phyloP scores from a whole-genome alignment of 2,329 filamentous ascomycete genomes.

The Diaporthe velutina region DNA sequence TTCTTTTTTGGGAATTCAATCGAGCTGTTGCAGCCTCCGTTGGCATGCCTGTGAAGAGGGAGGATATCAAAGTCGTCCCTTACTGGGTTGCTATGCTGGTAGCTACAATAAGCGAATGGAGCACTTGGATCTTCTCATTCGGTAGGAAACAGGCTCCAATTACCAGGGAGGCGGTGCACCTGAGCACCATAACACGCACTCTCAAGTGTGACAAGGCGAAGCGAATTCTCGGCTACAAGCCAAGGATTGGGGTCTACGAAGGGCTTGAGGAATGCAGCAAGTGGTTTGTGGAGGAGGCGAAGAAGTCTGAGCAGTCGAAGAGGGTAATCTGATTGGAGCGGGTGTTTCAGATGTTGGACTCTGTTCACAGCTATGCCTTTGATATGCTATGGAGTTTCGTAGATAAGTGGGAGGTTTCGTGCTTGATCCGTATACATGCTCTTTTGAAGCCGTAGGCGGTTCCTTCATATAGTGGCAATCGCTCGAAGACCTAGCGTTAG shows the following conservation, averaged over 20 bases:
- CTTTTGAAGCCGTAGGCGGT: too few relatives aligned
- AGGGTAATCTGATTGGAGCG: too few relatives aligned
- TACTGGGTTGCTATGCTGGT: constrained; percentile 40
- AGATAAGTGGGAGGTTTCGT: too few relatives aligned
- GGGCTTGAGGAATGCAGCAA: constrained; percentile 40
- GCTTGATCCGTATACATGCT: too few relatives aligned
- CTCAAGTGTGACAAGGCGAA: constrained; percentile 42
- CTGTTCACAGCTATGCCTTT: too few relatives aligned
- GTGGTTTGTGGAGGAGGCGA: constrained; percentile 42
- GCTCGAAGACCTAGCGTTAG: too few relatives aligned
- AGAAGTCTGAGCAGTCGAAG: too few relatives aligned
- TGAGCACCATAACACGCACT: constrained; percentile 40
- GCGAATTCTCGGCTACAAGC: constrained; percentile 42
- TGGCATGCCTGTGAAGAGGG: constrained; percentile 42
- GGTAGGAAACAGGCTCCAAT: constrained; percentile 38
- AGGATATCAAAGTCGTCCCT: constrained; percentile 44
- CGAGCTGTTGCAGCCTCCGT: constrained; percentile 44
- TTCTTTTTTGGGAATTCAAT: constrained; percentile 50
- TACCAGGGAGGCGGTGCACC: constrained; percentile 39
- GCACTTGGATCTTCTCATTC: constrained; percentile 39
- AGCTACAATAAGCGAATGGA: constrained; percentile 44
- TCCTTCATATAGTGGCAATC: too few relatives aligned
- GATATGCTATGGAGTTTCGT: too few relatives aligned
- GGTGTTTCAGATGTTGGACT: too few relatives aligned
- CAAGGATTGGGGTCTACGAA: constrained; percentile 40